Evolutionary conservation across 2,329 filamentous ascomycete genomes (phyloP).

Genomic region (Calonectria multiphialidica): DNA sequence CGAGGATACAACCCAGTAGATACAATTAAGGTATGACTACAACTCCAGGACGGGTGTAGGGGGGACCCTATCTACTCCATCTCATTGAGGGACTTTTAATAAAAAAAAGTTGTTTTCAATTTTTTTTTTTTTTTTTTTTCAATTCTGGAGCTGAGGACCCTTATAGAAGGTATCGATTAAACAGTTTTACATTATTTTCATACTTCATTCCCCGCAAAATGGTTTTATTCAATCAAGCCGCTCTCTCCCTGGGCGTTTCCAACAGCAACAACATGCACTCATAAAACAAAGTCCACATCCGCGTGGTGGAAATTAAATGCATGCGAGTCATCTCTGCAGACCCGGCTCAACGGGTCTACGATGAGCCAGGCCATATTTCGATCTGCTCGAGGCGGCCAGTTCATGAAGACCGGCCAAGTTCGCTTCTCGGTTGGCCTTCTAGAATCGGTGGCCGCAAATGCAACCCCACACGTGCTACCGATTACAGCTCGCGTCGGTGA

Average conservation of each 20-base stretch:
- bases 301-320: not conserved
- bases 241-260: not conserved
- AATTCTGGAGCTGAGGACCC: not conserved
- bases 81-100: not conserved
- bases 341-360: not conserved
- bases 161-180: not conserved
- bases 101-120: not conserved
- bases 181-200: constrained; percentile 3
- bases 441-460: constrained; percentile 12
- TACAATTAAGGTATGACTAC: constrained; percentile 3
- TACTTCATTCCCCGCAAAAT: constrained; percentile 13
- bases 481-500: constrained; percentile 14
- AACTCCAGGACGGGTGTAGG: not conserved
- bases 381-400: constrained; percentile 5
- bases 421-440: constrained; percentile 8
- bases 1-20: not conserved
- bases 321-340: not conserved
- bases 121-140: no score
- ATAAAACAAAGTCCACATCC: not conserved
- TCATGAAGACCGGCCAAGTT: constrained; percentile 3
- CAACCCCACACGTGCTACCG: constrained; percentile 20
- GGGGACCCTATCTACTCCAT: not conserved
- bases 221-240: not conserved
- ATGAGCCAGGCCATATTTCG: not conserved
- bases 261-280: constrained; percentile 11